phyloP scores from a whole-genome alignment of 164 flowering plant genomes.

The Cinnamomum micranthum region DNA sequence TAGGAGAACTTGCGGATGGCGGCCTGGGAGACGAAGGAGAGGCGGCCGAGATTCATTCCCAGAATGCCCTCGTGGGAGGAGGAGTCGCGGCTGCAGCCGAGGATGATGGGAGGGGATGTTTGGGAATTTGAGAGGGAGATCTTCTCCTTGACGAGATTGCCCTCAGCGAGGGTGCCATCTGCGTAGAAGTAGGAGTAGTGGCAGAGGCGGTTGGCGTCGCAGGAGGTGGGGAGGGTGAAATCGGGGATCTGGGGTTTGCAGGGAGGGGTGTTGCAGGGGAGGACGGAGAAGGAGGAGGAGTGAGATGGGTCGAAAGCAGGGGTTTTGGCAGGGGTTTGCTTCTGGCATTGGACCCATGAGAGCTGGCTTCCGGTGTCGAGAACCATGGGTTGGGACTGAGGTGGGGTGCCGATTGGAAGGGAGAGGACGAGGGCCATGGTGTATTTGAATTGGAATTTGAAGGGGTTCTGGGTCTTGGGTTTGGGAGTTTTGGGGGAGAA shows the following conservation, averaged over 20 bases:
- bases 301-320: conserved; percentile 65
- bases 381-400: conserved; percentile 67
- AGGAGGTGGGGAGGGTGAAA: conserved; percentile 65
- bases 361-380: conserved; percentile 84
- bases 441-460: conserved; percentile 43
- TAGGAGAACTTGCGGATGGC: conserved; percentile 58
- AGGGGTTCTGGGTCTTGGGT: neutral
- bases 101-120: conserved; percentile 52
- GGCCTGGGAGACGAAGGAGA: conserved; percentile 64
- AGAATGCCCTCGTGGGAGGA: conserved; percentile 63
- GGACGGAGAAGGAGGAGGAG: conserved; percentile 68
- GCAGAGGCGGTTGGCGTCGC: conserved; percentile 68
- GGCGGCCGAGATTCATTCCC: conserved; percentile 73
- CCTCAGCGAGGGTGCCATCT: conserved; percentile 77
- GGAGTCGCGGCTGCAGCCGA: conserved; percentile 55
- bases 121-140: conserved; percentile 37
- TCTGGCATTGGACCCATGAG: conserved; percentile 73
- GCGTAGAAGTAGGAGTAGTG: conserved; percentile 86
- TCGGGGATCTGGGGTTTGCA: conserved; percentile 72
- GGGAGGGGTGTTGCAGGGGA: conserved; percentile 64
- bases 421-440: conserved; percentile 60
- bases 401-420: conserved; percentile 76
- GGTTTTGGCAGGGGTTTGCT: conserved; percentile 13
- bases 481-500: conserved; percentile 8
- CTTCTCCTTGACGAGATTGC: conserved; percentile 69